Evolutionary conservation across 495 filamentous ascomycete species (phyloP), one percentile per base, ranked within the genome.

Genomic region (Ramalina intermedia): DNA sequence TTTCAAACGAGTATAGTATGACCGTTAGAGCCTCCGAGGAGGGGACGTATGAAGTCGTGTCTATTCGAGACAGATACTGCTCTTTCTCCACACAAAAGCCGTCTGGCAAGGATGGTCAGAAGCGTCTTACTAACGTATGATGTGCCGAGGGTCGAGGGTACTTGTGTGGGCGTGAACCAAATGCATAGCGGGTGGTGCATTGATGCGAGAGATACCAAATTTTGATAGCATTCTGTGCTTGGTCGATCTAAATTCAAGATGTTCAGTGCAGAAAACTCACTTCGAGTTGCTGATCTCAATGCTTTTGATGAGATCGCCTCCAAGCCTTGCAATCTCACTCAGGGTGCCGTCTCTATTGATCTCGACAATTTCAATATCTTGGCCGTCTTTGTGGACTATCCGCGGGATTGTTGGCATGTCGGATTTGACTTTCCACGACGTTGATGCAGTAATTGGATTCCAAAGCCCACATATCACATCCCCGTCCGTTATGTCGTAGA

Each of bases 21-120:
- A 80, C 78, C 18, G 75, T 95, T 52, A 75, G 75, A 58, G 88
- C 86, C 13, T 85, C 79, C 39, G 85, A 93, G 58, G 91, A 96
- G 69, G 91, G 91, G 24, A 94, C 86, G 43, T 98, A 98, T 54
- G 91, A 98, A 67, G 93, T 96, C 12, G 82, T 94, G 46, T 80
- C 85, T 6, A 94, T 98, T 63, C 88, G 87, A 72, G 91, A 98
- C 62, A 78, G 76, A 57, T 91, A 75, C 64, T 98, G 91, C 63
- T 75, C 84, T 4, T 89, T 90, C 61, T 83, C 85, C 24, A 85
- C 76, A 46, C 74, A 80, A 53, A 67, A 67, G 16, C 67, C 63
- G 42, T 66, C 72, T 17, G 67, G 63, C 27, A 78, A 66, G 55
- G 64, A 69, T 26, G 64, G 63, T 13, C 63, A 65, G 59, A 68